Evolutionary conservation across 768 basidiomycete genomes (phyloP).

Genomic region (Leccinum imitatum): DNA sequence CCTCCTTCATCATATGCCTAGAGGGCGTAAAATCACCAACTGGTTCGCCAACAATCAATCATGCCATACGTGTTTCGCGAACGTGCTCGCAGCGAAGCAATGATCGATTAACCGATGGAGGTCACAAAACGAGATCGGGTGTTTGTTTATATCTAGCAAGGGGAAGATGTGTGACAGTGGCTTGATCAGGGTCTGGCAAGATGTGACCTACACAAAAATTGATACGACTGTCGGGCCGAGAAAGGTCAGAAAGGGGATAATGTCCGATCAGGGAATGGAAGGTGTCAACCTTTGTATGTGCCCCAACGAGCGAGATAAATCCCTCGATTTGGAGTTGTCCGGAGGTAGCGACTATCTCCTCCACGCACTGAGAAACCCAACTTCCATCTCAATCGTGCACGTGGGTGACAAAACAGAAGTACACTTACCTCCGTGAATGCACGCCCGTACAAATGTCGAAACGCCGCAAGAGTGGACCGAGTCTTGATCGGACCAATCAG

Average conservation of each 20-base stretch:
- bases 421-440: slow-evolving; percentile 63
- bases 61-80: slow-evolving; percentile 64
- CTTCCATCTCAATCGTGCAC: slow-evolving; percentile 13
- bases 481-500: slow-evolving; percentile 48
- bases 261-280: slow-evolving; percentile 18
- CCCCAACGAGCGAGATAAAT: slow-evolving; percentile 81
- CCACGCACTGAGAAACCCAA: slow-evolving; percentile 54
- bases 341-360: slow-evolving; percentile 53
- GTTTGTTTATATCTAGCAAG: slow-evolving; percentile 72
- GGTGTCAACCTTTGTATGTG: slow-evolving; percentile 62
- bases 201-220: slow-evolving; percentile 73
- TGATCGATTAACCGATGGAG: slow-evolving; percentile 68
- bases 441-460: slow-evolving; percentile 72
- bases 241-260: slow-evolving; percentile 20
- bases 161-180: background rate
- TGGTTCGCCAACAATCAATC: background rate
- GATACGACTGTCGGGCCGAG: slow-evolving; percentile 58
- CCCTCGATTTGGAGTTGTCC: slow-evolving; percentile 64
- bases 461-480: slow-evolving; percentile 59
- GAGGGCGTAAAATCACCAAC: slow-evolving; percentile 8
- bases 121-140: slow-evolving; percentile 63
- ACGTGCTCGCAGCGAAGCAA: slow-evolving; percentile 65
- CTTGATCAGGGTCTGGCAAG: slow-evolving; percentile 1
- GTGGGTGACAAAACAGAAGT: slow-evolving; percentile 9
- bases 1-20: slow-evolving; percentile 72